Percentiles rank a stretch among this genome's conserved stretches.
phyloP scores from a whole-genome alignment of 306 rosid species.

The Inga leiocalycina region DNA sequence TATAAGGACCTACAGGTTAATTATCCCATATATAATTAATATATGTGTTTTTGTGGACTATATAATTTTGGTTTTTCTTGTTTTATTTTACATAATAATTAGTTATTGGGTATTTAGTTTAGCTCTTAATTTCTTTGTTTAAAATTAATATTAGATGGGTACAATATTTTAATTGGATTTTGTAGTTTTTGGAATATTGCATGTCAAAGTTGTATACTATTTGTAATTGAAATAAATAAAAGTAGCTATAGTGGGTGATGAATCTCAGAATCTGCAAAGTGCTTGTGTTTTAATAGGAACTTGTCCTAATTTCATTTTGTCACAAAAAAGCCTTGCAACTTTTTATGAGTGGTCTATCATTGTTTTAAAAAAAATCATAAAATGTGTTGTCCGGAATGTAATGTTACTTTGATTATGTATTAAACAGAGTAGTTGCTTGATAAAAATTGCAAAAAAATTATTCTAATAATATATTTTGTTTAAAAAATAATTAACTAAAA shows the following conservation, averaged over 20 bases:
- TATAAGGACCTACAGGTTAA: too few species aligned
- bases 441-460: too few species aligned
- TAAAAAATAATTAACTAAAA: too few species aligned
- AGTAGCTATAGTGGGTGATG: background rate
- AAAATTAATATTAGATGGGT: background rate
- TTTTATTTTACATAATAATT: background rate
- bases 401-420: too few species aligned
- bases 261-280: conserved; percentile 13
- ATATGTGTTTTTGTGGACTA: background rate
- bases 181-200: background rate
- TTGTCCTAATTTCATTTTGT: conserved; percentile 8
- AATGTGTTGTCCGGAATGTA: background rate
- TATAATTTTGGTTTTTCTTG: background rate
- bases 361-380: background rate
- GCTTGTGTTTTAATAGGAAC: conserved; percentile 5
- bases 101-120: background rate
- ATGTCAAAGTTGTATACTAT: background rate
- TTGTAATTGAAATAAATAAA: background rate
- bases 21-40: background rate
- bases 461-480: too few species aligned
- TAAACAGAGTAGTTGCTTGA: too few species aligned
- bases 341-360: conserved; percentile 17
- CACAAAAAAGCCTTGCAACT: conserved; percentile 17
- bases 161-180: background rate
- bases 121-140: background rate